These are phyloP conservation scores for Brasenia schreberi DNA, from an alignment of 164 flowering plant species.

Conservation along the genomic window DNA sequence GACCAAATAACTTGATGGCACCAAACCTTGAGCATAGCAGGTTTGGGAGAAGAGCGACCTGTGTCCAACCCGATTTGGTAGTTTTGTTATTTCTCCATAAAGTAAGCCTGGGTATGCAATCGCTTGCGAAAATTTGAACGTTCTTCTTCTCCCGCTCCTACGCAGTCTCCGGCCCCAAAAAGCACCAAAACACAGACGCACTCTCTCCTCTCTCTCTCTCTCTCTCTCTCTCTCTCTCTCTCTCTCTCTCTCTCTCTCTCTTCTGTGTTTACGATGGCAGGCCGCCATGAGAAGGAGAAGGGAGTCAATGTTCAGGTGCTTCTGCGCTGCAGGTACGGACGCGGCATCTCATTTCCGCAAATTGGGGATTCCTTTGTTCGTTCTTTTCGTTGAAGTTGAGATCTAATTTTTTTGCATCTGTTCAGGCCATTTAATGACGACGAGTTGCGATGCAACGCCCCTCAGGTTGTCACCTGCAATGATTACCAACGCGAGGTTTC, in stretches of 20 bases:
- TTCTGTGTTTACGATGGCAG: conserved; percentile 23
- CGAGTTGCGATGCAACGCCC: conserved; percentile 81
- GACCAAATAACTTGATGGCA: too few relatives aligned
- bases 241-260: background rate
- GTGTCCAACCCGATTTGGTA: background rate
- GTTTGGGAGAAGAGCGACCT: too few relatives aligned
- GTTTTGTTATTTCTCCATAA: background rate
- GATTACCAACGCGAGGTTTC: conserved; percentile 83
- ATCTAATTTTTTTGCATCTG: background rate
- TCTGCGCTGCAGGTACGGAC: conserved; percentile 82
- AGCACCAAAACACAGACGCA: background rate
- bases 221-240: background rate
- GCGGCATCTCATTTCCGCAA: background rate
- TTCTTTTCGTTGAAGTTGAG: background rate
- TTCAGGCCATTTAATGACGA: conserved; percentile 91
- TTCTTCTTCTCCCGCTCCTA: too few relatives aligned
- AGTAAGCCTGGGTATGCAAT: background rate
- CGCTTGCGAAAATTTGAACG: too few relatives aligned
- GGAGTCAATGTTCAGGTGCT: conserved; percentile 97
- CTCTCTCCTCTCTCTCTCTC: conserved; percentile 1
- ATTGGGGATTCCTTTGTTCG: background rate
- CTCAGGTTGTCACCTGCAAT: conserved; percentile 85
- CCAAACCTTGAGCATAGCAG: too few relatives aligned
- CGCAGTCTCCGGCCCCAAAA: too few relatives aligned
- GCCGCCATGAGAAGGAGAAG: conserved; percentile 75